phyloP scores from a whole-genome alignment of 306 rosid species.

The Hippophae tibetana region DNA sequence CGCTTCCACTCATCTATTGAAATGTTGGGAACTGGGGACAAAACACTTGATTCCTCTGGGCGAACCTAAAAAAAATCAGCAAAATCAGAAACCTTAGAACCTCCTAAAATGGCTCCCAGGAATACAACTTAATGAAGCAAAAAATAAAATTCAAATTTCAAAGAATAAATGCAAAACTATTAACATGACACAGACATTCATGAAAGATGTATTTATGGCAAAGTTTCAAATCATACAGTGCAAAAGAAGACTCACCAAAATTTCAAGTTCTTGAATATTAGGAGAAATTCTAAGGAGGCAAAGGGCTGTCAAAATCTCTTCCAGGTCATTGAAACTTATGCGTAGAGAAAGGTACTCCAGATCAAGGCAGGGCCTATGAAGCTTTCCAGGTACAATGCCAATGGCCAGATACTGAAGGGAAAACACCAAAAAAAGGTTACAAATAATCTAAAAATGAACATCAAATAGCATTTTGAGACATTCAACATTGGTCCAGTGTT shows the following conservation, averaged over 20 bases:
- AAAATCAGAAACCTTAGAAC: constrained; percentile 1
- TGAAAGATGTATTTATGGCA: background rate
- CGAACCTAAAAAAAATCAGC: constrained; percentile 29
- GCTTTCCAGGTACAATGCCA: constrained; percentile 30
- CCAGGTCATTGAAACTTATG: constrained; percentile 34
- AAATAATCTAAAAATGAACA: background rate
- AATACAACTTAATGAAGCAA: background rate
- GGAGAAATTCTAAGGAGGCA: constrained; percentile 52
- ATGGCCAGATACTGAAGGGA: constrained; percentile 38
- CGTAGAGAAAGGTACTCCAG: constrained; percentile 37
- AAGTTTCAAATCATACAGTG: background rate
- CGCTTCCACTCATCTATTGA: constrained; percentile 8
- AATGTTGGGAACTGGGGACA: background rate
- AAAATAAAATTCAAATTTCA: background rate
- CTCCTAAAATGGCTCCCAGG: background rate
- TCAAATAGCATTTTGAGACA: background rate
- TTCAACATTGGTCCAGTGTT: background rate
- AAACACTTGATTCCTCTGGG: constrained; percentile 20
- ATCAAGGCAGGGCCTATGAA: constrained; percentile 29
- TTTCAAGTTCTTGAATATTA: constrained; percentile 38
- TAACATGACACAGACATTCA: too few species aligned
- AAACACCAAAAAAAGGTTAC: background rate
- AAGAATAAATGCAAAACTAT: background rate
- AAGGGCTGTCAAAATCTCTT: constrained; percentile 34
- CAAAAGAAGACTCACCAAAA: constrained; percentile 33